phyloP scores from a whole-genome alignment of 371 early-diverging fungal species.

The Rhizopus microsporus region DNA sequence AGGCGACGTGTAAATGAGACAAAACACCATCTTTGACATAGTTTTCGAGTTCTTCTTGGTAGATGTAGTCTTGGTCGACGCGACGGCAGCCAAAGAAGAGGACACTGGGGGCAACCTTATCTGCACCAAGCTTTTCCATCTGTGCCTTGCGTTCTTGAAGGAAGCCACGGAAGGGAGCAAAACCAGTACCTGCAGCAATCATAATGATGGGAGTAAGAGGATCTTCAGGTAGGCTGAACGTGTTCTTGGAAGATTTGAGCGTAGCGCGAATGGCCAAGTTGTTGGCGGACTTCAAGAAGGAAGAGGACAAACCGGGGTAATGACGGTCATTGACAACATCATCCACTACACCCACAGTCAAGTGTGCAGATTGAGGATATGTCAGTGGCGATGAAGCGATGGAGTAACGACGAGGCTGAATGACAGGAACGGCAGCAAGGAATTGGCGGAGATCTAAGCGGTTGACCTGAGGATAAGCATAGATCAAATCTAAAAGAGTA shows the following conservation, averaged over 20 bases:
- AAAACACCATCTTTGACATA: slow-evolving; percentile 56
- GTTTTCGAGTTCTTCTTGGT: slow-evolving; percentile 61
- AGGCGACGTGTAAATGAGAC: slow-evolving; percentile 63
- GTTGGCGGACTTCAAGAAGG: slow-evolving; percentile 25
- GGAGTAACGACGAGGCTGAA: slow-evolving; percentile 59
- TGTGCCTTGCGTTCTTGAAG: slow-evolving; percentile 50
- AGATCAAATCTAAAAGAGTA: slow-evolving; percentile 49
- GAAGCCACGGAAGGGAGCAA: slow-evolving; percentile 89
- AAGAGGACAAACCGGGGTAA: slow-evolving; percentile 47
- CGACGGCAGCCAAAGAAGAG: slow-evolving; percentile 88
- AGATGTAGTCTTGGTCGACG: slow-evolving; percentile 71
- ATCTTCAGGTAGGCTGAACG: slow-evolving; percentile 43
- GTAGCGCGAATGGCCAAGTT: slow-evolving; percentile 26
- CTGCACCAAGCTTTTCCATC: slow-evolving; percentile 19
- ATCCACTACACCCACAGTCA: slow-evolving; percentile 47
- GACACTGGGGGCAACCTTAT: slow-evolving; percentile 28
- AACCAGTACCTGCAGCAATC: slow-evolving; percentile 78
- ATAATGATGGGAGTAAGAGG: slow-evolving; percentile 51
- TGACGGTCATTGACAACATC: slow-evolving; percentile 42
- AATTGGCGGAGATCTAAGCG: slow-evolving; percentile 48
- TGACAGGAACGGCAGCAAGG: slow-evolving; percentile 45
- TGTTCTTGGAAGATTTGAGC: slow-evolving; percentile 45
- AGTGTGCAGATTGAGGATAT: slow-evolving; percentile 29
- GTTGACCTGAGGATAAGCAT: slow-evolving; percentile 47
- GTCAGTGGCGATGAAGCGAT: slow-evolving; percentile 51